Evolutionary conservation across 148 eudicot species (phyloP), one percentile per base, ranked within the genome.

Genomic region (Rhododendron simsii): DNA sequence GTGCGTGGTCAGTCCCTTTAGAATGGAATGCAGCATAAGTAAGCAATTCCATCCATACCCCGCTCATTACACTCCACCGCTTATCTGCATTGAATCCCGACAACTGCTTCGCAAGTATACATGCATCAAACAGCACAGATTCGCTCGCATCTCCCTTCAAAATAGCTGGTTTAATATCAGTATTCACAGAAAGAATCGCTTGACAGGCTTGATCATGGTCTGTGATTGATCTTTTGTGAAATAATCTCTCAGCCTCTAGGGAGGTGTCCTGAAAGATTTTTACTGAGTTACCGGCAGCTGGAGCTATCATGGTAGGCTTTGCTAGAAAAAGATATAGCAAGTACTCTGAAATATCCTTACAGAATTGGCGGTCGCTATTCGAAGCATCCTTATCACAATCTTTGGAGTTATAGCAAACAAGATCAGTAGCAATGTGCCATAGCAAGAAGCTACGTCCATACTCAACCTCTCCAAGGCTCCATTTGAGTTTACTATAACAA

Each of bases 301-400:
- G 87, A 1, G 89, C 77, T 78, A 89, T 85, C 90, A 91, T 88
- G 8, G 80, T 71, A 18, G 91, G 90, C 61, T 86, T 87, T 82
- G 67, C 80, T 2, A 89, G 83, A 13, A 89, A 81, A 55, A 91
- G 87, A 78, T 91, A 88, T 67, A 89, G 7, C 88, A 91, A 88
- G 77, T 91, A 91, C 50, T 88, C 86, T n/a, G 90, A 89, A 10
- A 91, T 23, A 26, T 63, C n/a, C 84, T 85, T 85, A 30, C 89
- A 47, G 20, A 86, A 74, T 3, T 73, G 18, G 1, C 41, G 45
- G 15, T 33, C 18, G 5, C 14, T 0, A 1, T 1, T 2, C 37
- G 16, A 14, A 61, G 67, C 26, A 21, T 61, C 44, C 0, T 30
- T 16, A 4, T 35, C 2, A 1, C 39, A 4, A 15, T 35, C 9